These are phyloP conservation scores for Neoascochyta sp. DNA, from an alignment of 2,329 filamentous ascomycete species.

Conservation along the genomic window DNA sequence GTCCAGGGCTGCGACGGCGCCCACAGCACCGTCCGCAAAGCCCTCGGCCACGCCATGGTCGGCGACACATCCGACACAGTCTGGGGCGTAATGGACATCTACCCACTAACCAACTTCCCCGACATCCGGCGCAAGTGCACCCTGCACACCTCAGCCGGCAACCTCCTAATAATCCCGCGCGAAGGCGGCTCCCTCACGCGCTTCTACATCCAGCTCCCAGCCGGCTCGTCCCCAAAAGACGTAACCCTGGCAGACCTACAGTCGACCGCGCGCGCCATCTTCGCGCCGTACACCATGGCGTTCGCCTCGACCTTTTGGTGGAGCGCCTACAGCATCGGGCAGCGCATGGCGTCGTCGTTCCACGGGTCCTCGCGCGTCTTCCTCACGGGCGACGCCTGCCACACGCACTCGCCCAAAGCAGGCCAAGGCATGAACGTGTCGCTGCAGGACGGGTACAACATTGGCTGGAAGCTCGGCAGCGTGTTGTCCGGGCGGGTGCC, in stretches of 20 bases:
- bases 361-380: constrained; percentile 64
- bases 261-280: constrained; percentile 50
- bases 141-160: constrained; percentile 47
- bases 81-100: constrained; percentile 56
- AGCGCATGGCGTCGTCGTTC: constrained; percentile 68
- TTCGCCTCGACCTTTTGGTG: constrained; percentile 64
- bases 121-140: constrained; percentile 52
- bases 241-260: constrained; percentile 56
- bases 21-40: constrained; percentile 51
- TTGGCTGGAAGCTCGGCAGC: constrained; percentile 55
- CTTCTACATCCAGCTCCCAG: constrained; percentile 60
- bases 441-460: constrained; percentile 58
- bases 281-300: constrained; percentile 54
- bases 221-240: constrained; percentile 48
- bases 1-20: constrained; percentile 50
- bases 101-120: constrained; percentile 49
- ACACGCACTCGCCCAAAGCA: constrained; percentile 68
- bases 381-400: constrained; percentile 64
- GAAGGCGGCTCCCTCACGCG: constrained; percentile 55
- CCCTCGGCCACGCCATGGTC: constrained; percentile 55
- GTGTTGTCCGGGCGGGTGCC: constrained; percentile 49
- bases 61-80: constrained; percentile 57
- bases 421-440: constrained; percentile 63
- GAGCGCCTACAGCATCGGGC: constrained; percentile 67
- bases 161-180: constrained; percentile 51